Conservation (phyloP, 148 eudicot species). For the Diospyros lotus region DNA sequence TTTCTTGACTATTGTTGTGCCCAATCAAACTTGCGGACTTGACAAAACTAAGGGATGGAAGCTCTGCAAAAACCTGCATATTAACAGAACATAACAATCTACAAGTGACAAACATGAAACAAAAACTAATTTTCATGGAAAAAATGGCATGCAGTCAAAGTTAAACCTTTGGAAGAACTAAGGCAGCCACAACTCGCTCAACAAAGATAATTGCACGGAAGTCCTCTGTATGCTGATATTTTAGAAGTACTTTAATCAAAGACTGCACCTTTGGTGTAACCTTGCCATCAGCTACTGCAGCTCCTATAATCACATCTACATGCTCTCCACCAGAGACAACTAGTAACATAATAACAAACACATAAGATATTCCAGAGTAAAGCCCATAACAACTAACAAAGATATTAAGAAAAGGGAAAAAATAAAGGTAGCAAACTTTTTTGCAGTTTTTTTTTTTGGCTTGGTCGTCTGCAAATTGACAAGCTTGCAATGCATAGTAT, state of each 20-base stretch:
- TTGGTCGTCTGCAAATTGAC: neutral
- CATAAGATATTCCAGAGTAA: neutral
- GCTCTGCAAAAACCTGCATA: conserved; percentile 87
- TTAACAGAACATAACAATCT: conserved; percentile 8
- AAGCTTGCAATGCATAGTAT: neutral
- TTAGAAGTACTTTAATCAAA: conserved; percentile 78
- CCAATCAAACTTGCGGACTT: conserved; percentile 92
- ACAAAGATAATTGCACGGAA: conserved; percentile 96
- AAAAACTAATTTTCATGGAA: neutral
- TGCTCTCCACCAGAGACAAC: conserved; percentile 99
- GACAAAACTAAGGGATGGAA: conserved; percentile 83
- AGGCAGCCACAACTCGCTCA: conserved; percentile 92
- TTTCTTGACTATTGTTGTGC: conserved; percentile 94
- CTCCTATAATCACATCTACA: conserved; percentile 90
- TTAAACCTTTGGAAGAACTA: conserved; percentile 96
- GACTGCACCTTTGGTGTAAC: conserved; percentile 98
- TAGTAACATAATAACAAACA: conserved; percentile 24
- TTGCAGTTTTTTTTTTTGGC: too few relatives aligned
- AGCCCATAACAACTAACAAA: conserved; percentile 7
- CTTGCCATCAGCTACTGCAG: conserved; percentile 98
- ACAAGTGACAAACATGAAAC: neutral
- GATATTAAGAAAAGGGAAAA: neutral
- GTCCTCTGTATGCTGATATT: conserved; percentile 82
- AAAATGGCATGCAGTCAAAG: conserved; percentile 11
- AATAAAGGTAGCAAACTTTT: neutral